Base-by-base conservation (phyloP, 2,329 filamentous ascomycete species). In the Corynespora cassiicola region DNA sequence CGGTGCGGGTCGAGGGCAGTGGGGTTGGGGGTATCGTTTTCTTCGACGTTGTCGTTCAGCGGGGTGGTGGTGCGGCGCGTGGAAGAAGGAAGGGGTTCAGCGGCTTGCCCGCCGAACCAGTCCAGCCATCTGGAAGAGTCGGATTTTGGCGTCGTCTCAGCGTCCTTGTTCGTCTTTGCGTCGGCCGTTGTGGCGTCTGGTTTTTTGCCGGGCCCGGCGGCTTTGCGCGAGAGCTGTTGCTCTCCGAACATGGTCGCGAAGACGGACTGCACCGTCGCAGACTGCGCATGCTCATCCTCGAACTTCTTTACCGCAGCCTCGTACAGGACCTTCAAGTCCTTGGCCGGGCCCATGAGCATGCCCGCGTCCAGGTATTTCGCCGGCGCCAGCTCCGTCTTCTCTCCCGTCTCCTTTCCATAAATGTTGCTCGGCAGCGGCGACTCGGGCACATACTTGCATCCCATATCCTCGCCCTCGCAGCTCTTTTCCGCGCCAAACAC, bases 401-500 rank as follows among this genome's bases (percentile, higher is more conserved):
- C 62, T 39, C 75, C 72, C 3, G 72, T 76, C 17, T 71, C 54
- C 27, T 64, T 63, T 3, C 73, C 73, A 46, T 80, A 79, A 0
- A 75, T 63, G 42, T 80, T 71, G 6, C 68, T 63, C 1, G 76
- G 74, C 2, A 83, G 51, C 5, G 71, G 68, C 0, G 79, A 81
- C 17, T 73, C 56, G 0, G 81, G 80, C 0, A 79, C 72, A 12
- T 74, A 73, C 26, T 69, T 70, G 54, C 81, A 84, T n/a, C 75
- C 73, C 22, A 73, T 62, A 36, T 79, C 75, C 1, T 66, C 58
- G 65, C 71, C 70, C 44, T 70, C 71, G 48, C 81, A 84, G 15
- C 68, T 56, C 56, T 83, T 82, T 37, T 75, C 71, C 7, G 78
- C 76, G 3, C 72, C 76, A 45, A 83, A 84, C 1, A 84, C 50